Base-by-base conservation (phyloP, 2,329 filamentous ascomycete species). In the Aspergillus niger region DNA sequence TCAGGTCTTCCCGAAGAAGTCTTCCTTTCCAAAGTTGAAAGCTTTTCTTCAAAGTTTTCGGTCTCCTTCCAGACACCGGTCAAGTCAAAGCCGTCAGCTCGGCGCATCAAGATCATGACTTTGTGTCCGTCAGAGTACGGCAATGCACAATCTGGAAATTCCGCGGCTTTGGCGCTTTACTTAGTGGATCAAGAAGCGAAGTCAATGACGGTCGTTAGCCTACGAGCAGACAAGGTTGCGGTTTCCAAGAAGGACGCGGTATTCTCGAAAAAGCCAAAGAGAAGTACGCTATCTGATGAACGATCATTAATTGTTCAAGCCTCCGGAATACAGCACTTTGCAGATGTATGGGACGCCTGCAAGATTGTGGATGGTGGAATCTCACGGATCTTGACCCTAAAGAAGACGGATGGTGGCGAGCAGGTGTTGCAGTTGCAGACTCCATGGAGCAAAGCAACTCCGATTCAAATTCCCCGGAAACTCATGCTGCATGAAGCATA, bases 1-100 rank as follows among this genome's bases (percentile, higher is more conserved):
- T 89, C 91, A 60, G 88, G 89, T 0, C 78, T 93, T 8, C 83
- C 86, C 15, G 87, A 89, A 60, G 90, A 93, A 72, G 82, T 93
- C n/a, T 75, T 89, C 10, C 83, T 93, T 53, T 85, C 83, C 15
- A 91, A 89, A 67, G 84, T 94, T 28, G 87, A 90, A 65, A 89
- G 83, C 61, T 84, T 91, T 58, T 80, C 87, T 78, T 87, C 71
- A 81, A 89, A 67, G 62, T 72, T 73, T 57, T 74, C 70, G 3
- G 73, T 63, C 13, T 70, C 55, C 50, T 75, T 72, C 47, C 69
- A 69, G 7, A 65, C 68, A 3, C 69, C 74, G 26, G 57, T 57
- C 26, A 68, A 70, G 17, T 62, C 69, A 41, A 66, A 63, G 54
- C 64, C 65, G 22, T 62, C 68, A 22, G 62, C 68, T 20, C 67